Conservation (phyloP, 1,139 yeast species). For the Sugiyamaella paludigena region DNA sequence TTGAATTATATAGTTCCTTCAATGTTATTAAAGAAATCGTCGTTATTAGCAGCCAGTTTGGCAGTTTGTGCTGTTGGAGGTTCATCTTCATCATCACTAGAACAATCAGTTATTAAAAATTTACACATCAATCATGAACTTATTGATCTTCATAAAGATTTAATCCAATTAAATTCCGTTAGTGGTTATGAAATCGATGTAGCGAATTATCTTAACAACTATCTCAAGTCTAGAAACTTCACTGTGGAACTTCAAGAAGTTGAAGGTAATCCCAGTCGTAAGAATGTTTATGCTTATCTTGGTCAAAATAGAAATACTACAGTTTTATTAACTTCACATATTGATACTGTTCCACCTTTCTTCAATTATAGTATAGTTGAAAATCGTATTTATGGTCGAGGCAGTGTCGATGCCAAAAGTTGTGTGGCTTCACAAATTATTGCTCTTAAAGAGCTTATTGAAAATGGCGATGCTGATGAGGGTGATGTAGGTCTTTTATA, state of each 20-base stretch:
- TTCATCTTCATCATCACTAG: not conserved
- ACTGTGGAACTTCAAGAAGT: conserved; percentile 51
- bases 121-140: conserved; percentile 3
- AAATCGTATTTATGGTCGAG: conserved; percentile 58
- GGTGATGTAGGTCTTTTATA: conserved; percentile 60
- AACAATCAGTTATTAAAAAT: too few species aligned
- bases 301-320: conserved; percentile 48
- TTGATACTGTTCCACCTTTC: conserved; percentile 72
- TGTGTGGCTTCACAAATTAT: conserved; percentile 63
- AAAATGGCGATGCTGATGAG: conserved; percentile 41
- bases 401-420: conserved; percentile 66
- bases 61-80: not conserved
- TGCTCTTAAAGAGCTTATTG: conserved; percentile 48
- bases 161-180: conserved; percentile 42
- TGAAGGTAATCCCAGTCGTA: conserved; percentile 38
- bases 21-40: too few species aligned
- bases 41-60: too few species aligned
- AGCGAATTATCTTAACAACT: conserved; percentile 39
- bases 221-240: conserved; percentile 46
- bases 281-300: conserved; percentile 58
- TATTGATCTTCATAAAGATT: conserved; percentile 38
- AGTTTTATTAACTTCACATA: conserved; percentile 60
- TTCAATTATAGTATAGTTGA: conserved; percentile 53
- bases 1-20: too few species aligned
- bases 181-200: conserved; percentile 34